A percentile compares a stretch with the other conserved stretches of the same genome.
These are phyloP conservation scores for Candida dendrica DNA, from an alignment of 805 yeast genomes.

Conservation along the genomic window DNA sequence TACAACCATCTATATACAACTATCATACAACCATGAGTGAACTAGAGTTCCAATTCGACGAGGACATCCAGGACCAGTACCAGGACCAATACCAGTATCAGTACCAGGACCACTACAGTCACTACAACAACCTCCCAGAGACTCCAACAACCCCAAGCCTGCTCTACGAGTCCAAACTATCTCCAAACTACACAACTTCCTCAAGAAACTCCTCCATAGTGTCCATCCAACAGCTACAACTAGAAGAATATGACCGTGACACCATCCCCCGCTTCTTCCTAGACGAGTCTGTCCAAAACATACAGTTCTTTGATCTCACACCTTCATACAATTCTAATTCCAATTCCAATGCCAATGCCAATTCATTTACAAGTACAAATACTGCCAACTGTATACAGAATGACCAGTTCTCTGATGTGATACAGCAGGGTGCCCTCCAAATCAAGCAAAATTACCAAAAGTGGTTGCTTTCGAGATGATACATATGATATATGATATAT, in stretches of 20 bases:
- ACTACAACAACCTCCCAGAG: too few species aligned
- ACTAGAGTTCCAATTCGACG: slow-evolving; percentile 1
- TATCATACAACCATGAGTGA: not conserved
- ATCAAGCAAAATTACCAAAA: slow-evolving; percentile 21
- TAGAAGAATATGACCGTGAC: slow-evolving; percentile 9
- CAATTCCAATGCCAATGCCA: too few species aligned
- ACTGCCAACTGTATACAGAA: too few species aligned
- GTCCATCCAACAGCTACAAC: slow-evolving; percentile 4
- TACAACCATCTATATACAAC: not conserved
- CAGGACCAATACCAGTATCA: not conserved
- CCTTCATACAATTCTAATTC: not conserved
- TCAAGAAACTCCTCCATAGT: slow-evolving; percentile 12
- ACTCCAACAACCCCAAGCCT: slow-evolving; percentile 1
- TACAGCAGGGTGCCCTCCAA: slow-evolving; percentile 14
- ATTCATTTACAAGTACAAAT: too few species aligned
- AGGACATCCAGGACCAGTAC: not conserved
- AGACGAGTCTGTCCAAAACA: not conserved
- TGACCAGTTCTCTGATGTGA: slow-evolving; percentile 8
- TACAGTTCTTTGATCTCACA: too few species aligned
- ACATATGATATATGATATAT: too few species aligned
- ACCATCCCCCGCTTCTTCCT: not conserved
- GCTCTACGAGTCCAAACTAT: slow-evolving; percentile 17
- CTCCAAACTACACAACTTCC: slow-evolving; percentile 1
- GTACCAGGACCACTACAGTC: not conserved
- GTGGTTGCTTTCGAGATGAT: slow-evolving; percentile 11